Evolutionary conservation across 2,329 filamentous ascomycete genomes (phyloP), one percentile per base, ranked within the genome.

Genomic region (Pseudofabraea citricarpa): DNA sequence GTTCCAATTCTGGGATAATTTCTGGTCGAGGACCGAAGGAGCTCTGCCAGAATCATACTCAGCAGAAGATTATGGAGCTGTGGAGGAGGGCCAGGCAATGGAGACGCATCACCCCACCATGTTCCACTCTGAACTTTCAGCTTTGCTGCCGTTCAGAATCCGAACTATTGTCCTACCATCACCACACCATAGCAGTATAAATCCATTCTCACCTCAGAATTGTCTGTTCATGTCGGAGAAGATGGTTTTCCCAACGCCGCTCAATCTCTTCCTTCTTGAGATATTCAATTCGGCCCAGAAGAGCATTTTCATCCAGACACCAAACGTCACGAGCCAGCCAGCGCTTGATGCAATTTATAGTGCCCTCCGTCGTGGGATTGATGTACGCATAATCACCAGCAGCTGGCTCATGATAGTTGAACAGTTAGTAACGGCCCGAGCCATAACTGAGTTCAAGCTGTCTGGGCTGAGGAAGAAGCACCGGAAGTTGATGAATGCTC

Each of bases 361-460:
- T 1, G 83, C 85, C 0, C 65, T 91, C 0, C 53, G 64, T 3
- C 74, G 85, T 1, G 85, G 87, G 1, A 75, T 93, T 9, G 64
- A 84, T 42, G 78, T 94, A 1, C 70, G 70, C 6, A 74, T 90
- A 33, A 69, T 85, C 6, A 89, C 85, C 0, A 83, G 80, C 51
- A 73, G 74, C 46, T 69, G 70, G 12, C 81, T 90, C 71, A 90
- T 90, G 86, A 58, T 86, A 13, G 64, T 87, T 22, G 88, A 94
- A 64, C 88, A 94, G 60, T 68, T 93, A n/a, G 69, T 88, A 19
- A 93, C 87, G 0, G 82, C 86, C 0, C 84, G 84, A 0, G 90
- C 83, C 0, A 87, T 83, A 0, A 91, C 87, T 0, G 71, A 77
- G 1, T 69, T 77, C 49, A 86, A 83, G 48, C 57, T 93, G 4